Evolutionary conservation across 257 asterid genomes (phyloP), one percentile per base, ranked within the genome.

Genomic region (Capsicum chinense): DNA sequence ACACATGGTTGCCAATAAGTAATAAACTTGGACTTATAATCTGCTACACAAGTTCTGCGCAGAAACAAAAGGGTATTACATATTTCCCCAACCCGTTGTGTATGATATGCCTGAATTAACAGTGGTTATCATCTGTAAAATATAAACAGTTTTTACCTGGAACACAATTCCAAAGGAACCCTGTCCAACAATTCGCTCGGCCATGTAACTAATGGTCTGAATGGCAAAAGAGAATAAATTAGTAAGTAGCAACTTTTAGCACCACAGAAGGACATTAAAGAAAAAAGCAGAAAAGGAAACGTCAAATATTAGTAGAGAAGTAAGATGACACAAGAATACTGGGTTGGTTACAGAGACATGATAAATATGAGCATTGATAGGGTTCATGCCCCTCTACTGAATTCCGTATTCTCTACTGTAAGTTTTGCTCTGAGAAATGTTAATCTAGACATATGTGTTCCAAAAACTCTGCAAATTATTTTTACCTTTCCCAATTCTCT

Each of bases 111-210:
- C 56, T 42, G 26, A 47, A 44, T 7, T 19, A 50, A 50, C 0
- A 5, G 47, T 19, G 58, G 33, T 42, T 16, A 52, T 56, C 62
- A 71, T 37, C 54, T 56, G 81, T 26, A 50, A 59, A 16, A 14
- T 35, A 39, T 84, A 35, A 78, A 37, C 42, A 60, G 14, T 63
- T 58, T 56, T 47, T 89, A 92, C 97, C 97, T 92, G 97, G 85
- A 90, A 91, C 80, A 92, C 97, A 69, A 92, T 79, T 50, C 97
- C 97, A 84, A 92, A 92, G 67, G 97, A 91, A 69, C 97, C 97
- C 52, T 92, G 90, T 71, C 97, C 97, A 64, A 91, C 93, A 67
- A 90, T 94, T 56, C 95, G 90, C 88, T 92, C 95, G 42, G 95
- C 92, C 94, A 91, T 92, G 90, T 92, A 92, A 87, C 92, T 90